These are phyloP conservation scores for Auricularia sp. DNA, from an alignment of 768 basidiomycete genomes.

Conservation along the genomic window DNA sequence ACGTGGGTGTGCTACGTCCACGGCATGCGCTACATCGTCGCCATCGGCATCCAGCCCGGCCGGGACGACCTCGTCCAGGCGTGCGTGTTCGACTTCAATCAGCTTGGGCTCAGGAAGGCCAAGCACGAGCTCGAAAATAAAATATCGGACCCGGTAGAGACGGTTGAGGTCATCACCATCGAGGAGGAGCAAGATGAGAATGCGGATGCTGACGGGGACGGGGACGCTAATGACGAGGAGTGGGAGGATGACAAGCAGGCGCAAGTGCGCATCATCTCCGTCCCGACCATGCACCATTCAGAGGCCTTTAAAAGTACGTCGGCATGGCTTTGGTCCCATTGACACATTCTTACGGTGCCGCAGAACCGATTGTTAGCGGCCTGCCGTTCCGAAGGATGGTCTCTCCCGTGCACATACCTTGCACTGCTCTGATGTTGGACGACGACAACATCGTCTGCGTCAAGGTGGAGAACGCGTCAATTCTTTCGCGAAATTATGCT, in stretches of 20 bases:
- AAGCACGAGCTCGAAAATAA: background rate
- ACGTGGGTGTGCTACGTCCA: slow-evolving; percentile 1
- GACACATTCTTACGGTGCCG: background rate
- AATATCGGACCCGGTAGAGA: background rate
- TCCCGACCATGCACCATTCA: background rate
- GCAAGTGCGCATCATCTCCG: background rate
- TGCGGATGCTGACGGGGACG: background rate
- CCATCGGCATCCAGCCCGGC: background rate
- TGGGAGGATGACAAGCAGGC: background rate
- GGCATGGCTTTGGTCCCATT: background rate
- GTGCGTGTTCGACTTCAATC: slow-evolving; percentile 1
- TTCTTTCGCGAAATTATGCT: background rate
- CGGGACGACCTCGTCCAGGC: background rate
- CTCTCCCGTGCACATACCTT: background rate
- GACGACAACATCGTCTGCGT: background rate
- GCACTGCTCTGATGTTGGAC: background rate
- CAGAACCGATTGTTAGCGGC: background rate
- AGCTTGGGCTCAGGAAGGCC: background rate
- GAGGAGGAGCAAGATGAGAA: background rate
- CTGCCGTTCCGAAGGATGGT: background rate
- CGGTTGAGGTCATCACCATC: background rate
- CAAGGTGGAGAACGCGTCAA: background rate
- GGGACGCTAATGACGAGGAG: background rate
- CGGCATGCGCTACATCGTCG: background rate
- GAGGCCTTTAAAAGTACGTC: background rate